phyloP scores from a whole-genome alignment of 805 yeast genomes.

The Zygosaccharomyces pseudorouxii region DNA sequence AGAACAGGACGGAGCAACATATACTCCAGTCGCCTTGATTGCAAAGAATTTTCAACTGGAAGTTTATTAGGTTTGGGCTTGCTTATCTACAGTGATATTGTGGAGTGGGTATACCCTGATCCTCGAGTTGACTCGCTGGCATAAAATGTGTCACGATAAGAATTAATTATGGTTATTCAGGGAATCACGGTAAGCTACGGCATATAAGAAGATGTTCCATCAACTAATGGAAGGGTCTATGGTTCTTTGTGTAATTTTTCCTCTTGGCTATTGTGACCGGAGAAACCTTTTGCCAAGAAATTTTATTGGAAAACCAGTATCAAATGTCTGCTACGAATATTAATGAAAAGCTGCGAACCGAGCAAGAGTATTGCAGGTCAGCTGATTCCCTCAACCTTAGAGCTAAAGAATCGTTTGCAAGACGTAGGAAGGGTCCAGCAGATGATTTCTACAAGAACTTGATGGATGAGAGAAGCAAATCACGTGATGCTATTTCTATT shows the following conservation, averaged over 20 bases:
- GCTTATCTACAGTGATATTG: background rate
- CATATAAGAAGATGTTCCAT: background rate
- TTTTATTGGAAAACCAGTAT: background rate
- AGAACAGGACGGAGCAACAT: background rate
- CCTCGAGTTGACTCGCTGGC: background rate
- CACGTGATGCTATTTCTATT: conserved; percentile 3
- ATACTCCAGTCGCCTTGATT: background rate
- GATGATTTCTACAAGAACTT: conserved; percentile 12
- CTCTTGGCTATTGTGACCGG: no score
- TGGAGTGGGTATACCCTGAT: background rate
- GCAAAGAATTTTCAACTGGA: background rate
- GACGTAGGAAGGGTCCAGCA: background rate
- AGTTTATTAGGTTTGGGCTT: background rate
- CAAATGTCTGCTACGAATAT: background rate
- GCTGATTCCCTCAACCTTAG: background rate
- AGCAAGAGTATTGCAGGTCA: background rate
- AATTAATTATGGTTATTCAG: background rate
- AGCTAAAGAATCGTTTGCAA: background rate
- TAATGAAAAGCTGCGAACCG: background rate
- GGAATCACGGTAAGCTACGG: background rate
- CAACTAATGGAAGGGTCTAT: background rate
- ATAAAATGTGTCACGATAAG: background rate
- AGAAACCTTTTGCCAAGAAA: background rate
- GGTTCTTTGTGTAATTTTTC: no score
- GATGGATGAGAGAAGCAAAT: conserved; percentile 7